These are phyloP conservation scores for Pseudoperonospora humuli DNA, from an alignment of 352 stramenopile species.

Conservation along the genomic window DNA sequence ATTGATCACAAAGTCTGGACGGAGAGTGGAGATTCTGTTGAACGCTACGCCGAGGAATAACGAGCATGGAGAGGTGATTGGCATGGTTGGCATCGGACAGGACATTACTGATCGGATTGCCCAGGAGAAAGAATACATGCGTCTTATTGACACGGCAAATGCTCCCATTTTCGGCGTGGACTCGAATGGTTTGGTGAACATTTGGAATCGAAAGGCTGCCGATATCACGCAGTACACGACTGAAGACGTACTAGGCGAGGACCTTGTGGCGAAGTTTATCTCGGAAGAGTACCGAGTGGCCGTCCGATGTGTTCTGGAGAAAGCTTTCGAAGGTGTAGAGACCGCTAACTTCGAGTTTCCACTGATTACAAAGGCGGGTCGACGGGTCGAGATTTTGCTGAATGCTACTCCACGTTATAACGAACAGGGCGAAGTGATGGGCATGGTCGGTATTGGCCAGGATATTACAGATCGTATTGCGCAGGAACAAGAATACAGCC, in stretches of 20 bases:
- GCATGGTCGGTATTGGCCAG: constrained; percentile 70
- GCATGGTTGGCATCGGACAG: constrained; percentile 60
- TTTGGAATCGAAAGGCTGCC: constrained; percentile 70
- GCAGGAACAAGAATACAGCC: constrained; percentile 50
- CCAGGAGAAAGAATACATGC: constrained; percentile 70
- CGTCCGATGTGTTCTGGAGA: constrained; percentile 41
- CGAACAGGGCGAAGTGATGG: constrained; percentile 57
- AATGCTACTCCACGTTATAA: constrained; percentile 73
- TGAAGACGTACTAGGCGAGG: constrained; percentile 51
- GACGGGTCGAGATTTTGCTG: constrained; percentile 49
- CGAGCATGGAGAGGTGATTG: constrained; percentile 51
- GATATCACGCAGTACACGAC: constrained; percentile 72
- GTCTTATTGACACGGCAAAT: constrained; percentile 80
- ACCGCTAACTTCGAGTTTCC: constrained; percentile 56
- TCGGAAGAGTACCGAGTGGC: constrained; percentile 39
- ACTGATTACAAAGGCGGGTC: constrained; percentile 41
- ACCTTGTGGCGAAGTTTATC: constrained; percentile 70
- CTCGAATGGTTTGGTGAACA: constrained; percentile 55
- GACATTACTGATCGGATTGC: constrained; percentile 53
- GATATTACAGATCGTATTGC: constrained; percentile 56
- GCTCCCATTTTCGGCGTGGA: constrained; percentile 73
- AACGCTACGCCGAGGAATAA: constrained; percentile 58
- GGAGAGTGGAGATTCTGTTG: constrained; percentile 64
- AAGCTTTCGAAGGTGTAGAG: constrained; percentile 34
- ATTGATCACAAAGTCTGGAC: constrained; percentile 60